Base-by-base conservation (phyloP, 495 filamentous ascomycete genomes). In the Talaromyces thailandensis region DNA sequence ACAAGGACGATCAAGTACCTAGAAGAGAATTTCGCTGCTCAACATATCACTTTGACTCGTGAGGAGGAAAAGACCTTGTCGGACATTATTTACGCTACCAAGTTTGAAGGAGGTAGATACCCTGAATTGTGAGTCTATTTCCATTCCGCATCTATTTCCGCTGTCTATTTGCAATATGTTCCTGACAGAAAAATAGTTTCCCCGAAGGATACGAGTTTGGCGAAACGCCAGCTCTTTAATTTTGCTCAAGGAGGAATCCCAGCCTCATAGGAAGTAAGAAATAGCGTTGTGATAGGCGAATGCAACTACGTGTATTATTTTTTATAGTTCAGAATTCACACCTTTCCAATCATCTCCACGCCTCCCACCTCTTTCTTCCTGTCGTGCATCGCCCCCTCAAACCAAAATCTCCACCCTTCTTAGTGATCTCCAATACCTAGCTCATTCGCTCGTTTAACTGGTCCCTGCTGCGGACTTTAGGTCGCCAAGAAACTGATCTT, bases 1-100 rank as follows among this genome's bases (percentile, higher is more conserved):
- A 84, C 83, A 1, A 82, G 77, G 61, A 76, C 70, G n/a, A 62
- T 81, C 25, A 73, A 81, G 63, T 82, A 83, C 45, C 63, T 87
- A 31, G 80, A 84, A 48, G 78, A 86, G 68, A 88, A 88, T 61
- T 69, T 78, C 65, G 72, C 60, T 8, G 70, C 81, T 1, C 26
- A 71, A 12, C 63, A 80, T 21, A 68, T 83, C 25, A 43, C 62
- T 24, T 68, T 86, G n/a, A 79, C 64, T 0, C 69, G 70, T 8
- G 76, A 78, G 37, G 83, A 86, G 57, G 69, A 72, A 25, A 64
- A 58, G 31, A 66, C 76, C 68, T 71, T 84, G 29, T 63, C 81
- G 43, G 60, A 69, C 7, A 71, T 72, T n/a, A 68, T 75, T 6
- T 73, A 75, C 29, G 68, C 64, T 23, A 66, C 70, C 5, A 75